A percentile compares a stretch with the other conserved stretches of the same genome.
Conservation (phyloP, 2,329 filamentous ascomycete genomes). For the Colletotrichum caudatum region DNA sequence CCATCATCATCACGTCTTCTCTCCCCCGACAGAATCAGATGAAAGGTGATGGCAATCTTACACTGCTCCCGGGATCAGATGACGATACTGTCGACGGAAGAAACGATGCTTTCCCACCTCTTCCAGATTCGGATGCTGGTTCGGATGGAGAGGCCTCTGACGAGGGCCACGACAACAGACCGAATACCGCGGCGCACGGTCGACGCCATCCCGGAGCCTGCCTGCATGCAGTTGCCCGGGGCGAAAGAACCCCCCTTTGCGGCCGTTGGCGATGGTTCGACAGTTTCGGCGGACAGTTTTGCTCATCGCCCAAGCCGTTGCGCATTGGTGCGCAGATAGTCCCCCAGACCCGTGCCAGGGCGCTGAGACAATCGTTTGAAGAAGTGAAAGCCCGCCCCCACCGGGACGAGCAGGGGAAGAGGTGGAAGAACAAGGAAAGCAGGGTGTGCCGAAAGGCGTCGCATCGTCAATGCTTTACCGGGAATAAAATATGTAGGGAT, state of each 20-base stretch:
- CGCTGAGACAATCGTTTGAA: too few species aligned
- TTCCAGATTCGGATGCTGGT: background rate
- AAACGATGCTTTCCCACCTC: background rate
- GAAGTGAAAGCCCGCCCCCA: background rate
- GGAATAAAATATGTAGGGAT: background rate
- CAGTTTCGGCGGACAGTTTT: background rate
- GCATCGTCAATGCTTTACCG: background rate
- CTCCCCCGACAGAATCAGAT: background rate
- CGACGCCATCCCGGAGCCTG: background rate
- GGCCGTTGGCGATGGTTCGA: background rate
- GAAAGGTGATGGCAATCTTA: background rate
- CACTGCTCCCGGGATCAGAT: background rate
- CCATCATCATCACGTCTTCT: background rate
- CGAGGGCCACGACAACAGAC: background rate
- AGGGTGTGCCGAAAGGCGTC: background rate
- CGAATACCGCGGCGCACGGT: background rate
- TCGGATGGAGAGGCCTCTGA: background rate
- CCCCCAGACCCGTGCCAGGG: too few species aligned
- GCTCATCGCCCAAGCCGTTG: background rate
- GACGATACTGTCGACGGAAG: background rate
- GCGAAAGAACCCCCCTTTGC: background rate
- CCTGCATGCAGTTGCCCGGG: background rate
- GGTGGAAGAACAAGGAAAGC: background rate
- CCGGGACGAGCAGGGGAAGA: background rate
- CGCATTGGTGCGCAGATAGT: background rate